Conservation (phyloP, 345 rosid species). For the Schrenkiella parvula region DNA sequence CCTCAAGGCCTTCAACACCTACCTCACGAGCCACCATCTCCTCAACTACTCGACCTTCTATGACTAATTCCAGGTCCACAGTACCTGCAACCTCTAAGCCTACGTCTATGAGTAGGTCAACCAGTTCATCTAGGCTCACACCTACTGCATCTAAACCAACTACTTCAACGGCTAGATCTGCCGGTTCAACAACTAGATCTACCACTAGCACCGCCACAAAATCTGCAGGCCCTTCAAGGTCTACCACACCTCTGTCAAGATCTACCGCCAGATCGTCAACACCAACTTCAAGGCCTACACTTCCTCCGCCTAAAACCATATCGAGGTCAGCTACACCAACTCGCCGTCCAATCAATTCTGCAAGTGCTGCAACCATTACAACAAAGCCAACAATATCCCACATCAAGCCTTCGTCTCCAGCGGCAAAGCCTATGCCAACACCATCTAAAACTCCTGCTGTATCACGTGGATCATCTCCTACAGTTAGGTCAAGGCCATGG, state of each 20-base stretch:
- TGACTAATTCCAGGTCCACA: constrained; percentile 35
- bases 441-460: constrained; percentile 47
- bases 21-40: constrained; percentile 69
- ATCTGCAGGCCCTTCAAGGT: constrained; percentile 63
- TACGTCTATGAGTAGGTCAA: constrained; percentile 37
- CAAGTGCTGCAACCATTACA: constrained; percentile 37
- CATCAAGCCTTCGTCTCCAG: constrained; percentile 49
- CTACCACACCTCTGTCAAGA: constrained; percentile 81
- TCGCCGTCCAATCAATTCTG: constrained; percentile 63
- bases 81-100: constrained; percentile 39
- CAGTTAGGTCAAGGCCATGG: constrained; percentile 84
- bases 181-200: constrained; percentile 40
- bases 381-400: constrained; percentile 41
- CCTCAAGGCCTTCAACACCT: constrained; percentile 83
- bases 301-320: constrained; percentile 61
- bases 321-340: constrained; percentile 90
- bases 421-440: constrained; percentile 40
- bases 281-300: constrained; percentile 72
- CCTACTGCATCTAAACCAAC: constrained; percentile 40
- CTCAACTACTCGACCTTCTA: constrained; percentile 41
- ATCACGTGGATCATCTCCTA: constrained; percentile 78
- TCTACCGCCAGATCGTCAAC: constrained; percentile 77
- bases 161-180: constrained; percentile 39
- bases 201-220: constrained; percentile 36
- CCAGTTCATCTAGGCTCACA: constrained; percentile 42